Evolutionary conservation across 352 stramenopile species (phyloP).

Genomic region (Globisporangium recalcitrans): DNA sequence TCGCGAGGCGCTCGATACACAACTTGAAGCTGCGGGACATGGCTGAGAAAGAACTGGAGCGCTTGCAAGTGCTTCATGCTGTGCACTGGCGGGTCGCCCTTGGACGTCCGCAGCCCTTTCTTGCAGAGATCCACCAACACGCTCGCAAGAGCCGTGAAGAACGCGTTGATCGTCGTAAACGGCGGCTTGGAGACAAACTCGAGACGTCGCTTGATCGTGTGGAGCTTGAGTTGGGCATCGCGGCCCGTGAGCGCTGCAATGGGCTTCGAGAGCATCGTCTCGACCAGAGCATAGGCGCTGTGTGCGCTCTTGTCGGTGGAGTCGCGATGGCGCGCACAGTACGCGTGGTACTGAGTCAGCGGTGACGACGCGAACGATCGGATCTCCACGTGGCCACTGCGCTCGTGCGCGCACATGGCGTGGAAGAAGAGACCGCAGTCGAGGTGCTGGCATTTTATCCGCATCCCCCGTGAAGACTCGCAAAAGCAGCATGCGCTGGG

Average conservation of each 20-base stretch:
- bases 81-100: constrained; percentile 47
- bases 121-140: constrained; percentile 50
- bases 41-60: constrained; percentile 60
- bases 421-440: constrained; percentile 63
- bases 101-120: constrained; percentile 41
- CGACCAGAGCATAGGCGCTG: constrained; percentile 37
- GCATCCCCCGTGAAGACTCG: constrained; percentile 26
- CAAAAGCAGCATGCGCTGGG: constrained; percentile 51
- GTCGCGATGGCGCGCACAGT: constrained; percentile 57
- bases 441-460: constrained; percentile 53
- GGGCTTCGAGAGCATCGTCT: constrained; percentile 50
- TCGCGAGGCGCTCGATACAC: constrained; percentile 33
- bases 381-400: constrained; percentile 33
- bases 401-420: constrained; percentile 43
- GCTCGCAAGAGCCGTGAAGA: constrained; percentile 36
- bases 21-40: constrained; percentile 57
- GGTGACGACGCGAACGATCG: constrained; percentile 10
- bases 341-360: constrained; percentile 50
- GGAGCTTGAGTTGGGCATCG: constrained; percentile 45
- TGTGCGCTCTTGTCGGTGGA: constrained; percentile 15
- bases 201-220: constrained; percentile 36
- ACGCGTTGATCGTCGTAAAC: constrained; percentile 22
- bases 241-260: constrained; percentile 43
- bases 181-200: constrained; percentile 5
- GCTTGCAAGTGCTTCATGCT: constrained; percentile 59